These are phyloP conservation scores for Diutina sp. DNA, from an alignment of 1,139 yeast species.

Conservation along the genomic window DNA sequence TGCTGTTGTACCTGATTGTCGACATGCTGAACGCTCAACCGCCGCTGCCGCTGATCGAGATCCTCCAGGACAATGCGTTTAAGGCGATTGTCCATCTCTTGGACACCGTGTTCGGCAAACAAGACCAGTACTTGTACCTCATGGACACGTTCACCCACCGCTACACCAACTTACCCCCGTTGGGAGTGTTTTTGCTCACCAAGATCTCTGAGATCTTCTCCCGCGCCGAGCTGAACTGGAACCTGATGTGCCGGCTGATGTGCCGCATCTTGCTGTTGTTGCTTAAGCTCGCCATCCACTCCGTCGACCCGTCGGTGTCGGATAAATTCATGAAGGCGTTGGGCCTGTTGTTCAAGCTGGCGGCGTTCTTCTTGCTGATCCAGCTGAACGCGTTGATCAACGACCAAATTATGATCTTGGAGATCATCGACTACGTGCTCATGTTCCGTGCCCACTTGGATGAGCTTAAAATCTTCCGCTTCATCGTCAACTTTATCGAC, in stretches of 20 bases:
- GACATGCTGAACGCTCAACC: constrained; percentile 15
- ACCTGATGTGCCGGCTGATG: constrained; percentile 46
- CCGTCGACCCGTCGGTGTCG: constrained; percentile 13
- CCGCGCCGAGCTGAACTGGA: constrained; percentile 46
- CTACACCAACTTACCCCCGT: constrained; percentile 24
- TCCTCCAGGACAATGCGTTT: constrained; percentile 28
- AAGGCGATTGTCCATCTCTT: constrained; percentile 47
- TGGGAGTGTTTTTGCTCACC: constrained; percentile 39
- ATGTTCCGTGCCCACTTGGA: constrained; percentile 26
- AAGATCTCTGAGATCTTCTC: constrained; percentile 34
- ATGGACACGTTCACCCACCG: constrained; percentile 34
- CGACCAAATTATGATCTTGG: constrained; percentile 50
- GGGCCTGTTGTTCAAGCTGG: constrained; percentile 22
- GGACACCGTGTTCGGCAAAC: constrained; percentile 54
- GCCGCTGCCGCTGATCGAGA: constrained; percentile 17
- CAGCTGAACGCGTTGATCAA: constrained; percentile 34
- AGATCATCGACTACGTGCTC: constrained; percentile 42
- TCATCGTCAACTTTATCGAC: constrained; percentile 30
- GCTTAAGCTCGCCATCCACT: constrained; percentile 25
- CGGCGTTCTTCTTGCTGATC: constrained; percentile 34
- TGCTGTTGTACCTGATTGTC: constrained; percentile 29
- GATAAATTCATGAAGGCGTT: constrained; percentile 21
- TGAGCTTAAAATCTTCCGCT: constrained; percentile 23
- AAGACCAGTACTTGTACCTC: constrained; percentile 47
- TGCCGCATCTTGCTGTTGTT: constrained; percentile 46